phyloP scores from a whole-genome alignment of 805 yeast species.

The Spathaspora girioi region DNA sequence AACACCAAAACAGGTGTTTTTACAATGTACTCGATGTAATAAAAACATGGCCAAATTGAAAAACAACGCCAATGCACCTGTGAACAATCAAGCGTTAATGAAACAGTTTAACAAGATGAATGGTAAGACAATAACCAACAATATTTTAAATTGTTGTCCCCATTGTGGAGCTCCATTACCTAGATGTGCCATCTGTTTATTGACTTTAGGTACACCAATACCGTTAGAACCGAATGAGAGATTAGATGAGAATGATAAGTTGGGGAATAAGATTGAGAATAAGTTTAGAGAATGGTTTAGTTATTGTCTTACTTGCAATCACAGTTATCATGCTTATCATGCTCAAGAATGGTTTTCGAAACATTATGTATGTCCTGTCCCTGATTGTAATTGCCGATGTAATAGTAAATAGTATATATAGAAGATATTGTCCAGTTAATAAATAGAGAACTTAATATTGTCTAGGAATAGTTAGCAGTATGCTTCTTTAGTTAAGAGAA shows the following conservation, averaged over 20 bases:
- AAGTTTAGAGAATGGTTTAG: constrained; percentile 81
- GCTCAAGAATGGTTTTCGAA: constrained; percentile 94
- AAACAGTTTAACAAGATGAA: constrained; percentile 33
- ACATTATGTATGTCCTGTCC: constrained; percentile 89
- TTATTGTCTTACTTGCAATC: constrained; percentile 86
- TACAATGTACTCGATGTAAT: constrained; percentile 82
- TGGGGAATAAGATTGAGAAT: constrained; percentile 27
- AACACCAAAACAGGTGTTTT: constrained; percentile 68
- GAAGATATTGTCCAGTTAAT: background rate
- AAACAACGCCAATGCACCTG: constrained; percentile 4
- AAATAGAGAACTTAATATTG: background rate
- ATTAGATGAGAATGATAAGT: constrained; percentile 18
- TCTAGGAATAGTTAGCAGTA: too few species aligned
- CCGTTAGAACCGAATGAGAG: constrained; percentile 39
- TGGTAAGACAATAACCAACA: constrained; percentile 9
- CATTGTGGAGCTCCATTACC: constrained; percentile 88
- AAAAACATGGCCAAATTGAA: constrained; percentile 53
- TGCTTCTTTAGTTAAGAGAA: too few species aligned
- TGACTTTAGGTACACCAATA: constrained; percentile 69
- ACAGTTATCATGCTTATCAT: constrained; percentile 92
- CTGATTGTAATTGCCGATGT: constrained; percentile 85
- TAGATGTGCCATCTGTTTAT: constrained; percentile 82
- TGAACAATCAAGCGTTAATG: constrained; percentile 18
- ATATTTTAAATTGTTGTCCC: constrained; percentile 51
- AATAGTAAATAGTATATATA: constrained; percentile 42